phyloP scores from a whole-genome alignment of 768 basidiomycete genomes.

The Suillus fuscotomentosus region DNA sequence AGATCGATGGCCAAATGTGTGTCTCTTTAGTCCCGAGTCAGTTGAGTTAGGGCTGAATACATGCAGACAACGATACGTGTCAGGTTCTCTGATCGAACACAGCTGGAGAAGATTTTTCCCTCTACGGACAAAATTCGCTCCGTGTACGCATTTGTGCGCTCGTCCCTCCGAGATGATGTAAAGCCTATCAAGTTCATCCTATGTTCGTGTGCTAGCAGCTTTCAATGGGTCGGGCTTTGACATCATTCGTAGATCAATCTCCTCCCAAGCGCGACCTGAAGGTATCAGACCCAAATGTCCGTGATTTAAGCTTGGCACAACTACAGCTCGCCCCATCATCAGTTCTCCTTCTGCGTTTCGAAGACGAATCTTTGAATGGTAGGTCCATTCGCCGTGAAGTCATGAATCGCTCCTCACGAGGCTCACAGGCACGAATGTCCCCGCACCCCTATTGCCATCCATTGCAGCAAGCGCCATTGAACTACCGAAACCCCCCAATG shows the following conservation, averaged over 20 bases:
- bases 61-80: constrained; percentile 77
- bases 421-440: constrained; percentile 46
- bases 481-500: constrained; percentile 56
- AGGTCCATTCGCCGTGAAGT: constrained; percentile 3
- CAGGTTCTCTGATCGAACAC: constrained; percentile 77
- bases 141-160: constrained; percentile 83
- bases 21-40: not conserved
- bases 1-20: constrained; percentile 73
- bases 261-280: constrained; percentile 84
- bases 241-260: constrained; percentile 57
- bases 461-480: constrained; percentile 62
- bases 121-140: constrained; percentile 78
- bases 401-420: constrained; percentile 1
- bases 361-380: constrained; percentile 73
- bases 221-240: not conserved
- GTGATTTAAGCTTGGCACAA: constrained; percentile 63
- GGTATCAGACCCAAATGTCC: constrained; percentile 73
- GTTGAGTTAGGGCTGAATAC: constrained; percentile 12
- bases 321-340: constrained; percentile 81
- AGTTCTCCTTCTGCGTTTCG: constrained; percentile 72
- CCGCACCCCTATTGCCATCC: constrained; percentile 62
- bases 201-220: constrained; percentile 50
- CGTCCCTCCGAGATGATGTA: constrained; percentile 68
- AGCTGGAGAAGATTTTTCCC: constrained; percentile 75
- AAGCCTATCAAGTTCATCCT: constrained; percentile 81